Base-by-base conservation (phyloP, 1,139 yeast genomes). In the Debaryomyces coudertii region DNA sequence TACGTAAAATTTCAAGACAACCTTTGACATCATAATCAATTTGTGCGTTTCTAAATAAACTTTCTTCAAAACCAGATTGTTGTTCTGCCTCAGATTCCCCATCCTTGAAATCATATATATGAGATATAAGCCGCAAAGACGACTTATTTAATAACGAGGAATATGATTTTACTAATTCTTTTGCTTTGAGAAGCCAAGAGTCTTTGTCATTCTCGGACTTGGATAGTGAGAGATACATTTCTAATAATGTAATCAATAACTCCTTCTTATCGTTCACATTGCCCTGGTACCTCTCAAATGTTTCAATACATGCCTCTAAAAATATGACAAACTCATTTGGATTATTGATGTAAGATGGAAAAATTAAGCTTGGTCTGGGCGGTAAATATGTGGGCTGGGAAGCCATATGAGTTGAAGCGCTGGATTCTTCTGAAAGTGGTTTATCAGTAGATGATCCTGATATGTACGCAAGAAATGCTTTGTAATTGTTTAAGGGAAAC, bases 311-410 rank as follows among this genome's bases (percentile, higher is more conserved):
- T 0, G 98, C 97, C 61, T 93, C 99, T 46, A 93, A 67, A 54
- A 95, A 92, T n/a, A 89, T 87, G 15, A 92, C 95, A 74, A 93
- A 92, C 58, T 92, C 95, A 58, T 85, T 80, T 0, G 95, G 90
- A 60, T 87, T 90, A 56, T 85, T 82, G 12, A 88, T 82, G 62
- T 93, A 95, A 2, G 95, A 83, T 1, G 95, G 83, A 61, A 90
- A 95, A 2, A 93, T 88, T 36, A 93, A 73, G 44, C 92, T 79
- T 3, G 99, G 98, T 46, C 84, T 79, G 1, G 99, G 99, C 1
- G 98, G 97, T 47, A 87, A 84, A 60, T 92, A 92, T 0, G 96
- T 88, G 1, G 95, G 93, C 24, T 62, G 48, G 2, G 55, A 49
- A 18, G 44, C 39, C 25, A 23, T 11, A 18, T 27, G 34, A 5